Evolutionary conservation across 2,329 filamentous ascomycete genomes (phyloP), one percentile per base, ranked within the genome.

Genomic region (Nothopassalora personata): DNA sequence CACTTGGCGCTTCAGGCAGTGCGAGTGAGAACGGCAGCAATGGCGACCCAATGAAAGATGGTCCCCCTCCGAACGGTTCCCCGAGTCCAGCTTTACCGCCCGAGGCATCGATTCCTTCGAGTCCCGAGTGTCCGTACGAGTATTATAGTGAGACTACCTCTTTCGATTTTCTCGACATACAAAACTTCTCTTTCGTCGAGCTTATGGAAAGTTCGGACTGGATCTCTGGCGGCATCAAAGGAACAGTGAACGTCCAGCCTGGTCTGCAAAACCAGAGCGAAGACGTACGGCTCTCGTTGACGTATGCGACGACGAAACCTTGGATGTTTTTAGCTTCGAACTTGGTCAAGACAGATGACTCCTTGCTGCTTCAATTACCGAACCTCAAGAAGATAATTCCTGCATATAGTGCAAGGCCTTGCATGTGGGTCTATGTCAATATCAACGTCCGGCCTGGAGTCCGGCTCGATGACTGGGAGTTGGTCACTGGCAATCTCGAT

Each of bases 201-300:
- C 48, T 65, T 5, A 65, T 71, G 27, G 63, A 67, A n/a, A 53
- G 57, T n/a, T 60, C 62, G 28, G 58, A 56, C 6, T 56, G 54
- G 31, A 54, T 67, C 11, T 47, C 60, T 9, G 59, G 62, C n/a
- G 49, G 69, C 18, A 69, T 77, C 15, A 65, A 66, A 19, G 76
- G 76, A n/a, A 74, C 67, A 60, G 68, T 78, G 19, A 70, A 70
- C 47, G 66, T 79, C 34, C 63, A 69, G n/a, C 64, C 68, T 43
- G 75, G 73, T 8, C 69, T 69, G 15, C 56, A 64, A 0, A 65
- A 66, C 31, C 76, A 78, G 64, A 62, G 68, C 4, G 60, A 65
- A 8, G 74, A 74, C 15, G 66, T 78, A n/a, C 57, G 66, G 39
- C 69, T 72, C 0, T 72, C 68, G 39, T 55, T 77, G 19, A 69